Evolutionary conservation across 148 eudicot species (phyloP), one percentile per base, ranked within the genome.

Genomic region (Camellia granthamiana): DNA sequence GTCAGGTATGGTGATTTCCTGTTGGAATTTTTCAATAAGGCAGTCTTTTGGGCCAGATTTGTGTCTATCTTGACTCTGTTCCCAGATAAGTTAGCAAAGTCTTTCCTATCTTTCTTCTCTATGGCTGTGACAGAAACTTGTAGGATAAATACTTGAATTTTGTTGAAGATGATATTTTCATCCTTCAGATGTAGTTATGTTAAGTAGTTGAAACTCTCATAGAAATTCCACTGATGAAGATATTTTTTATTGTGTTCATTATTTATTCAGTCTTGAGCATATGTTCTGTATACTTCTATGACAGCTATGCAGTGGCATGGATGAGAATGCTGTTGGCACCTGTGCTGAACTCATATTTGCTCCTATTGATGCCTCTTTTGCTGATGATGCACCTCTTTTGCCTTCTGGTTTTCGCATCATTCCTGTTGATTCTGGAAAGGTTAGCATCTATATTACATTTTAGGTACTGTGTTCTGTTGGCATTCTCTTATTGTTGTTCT

Each of bases 261-360:
- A 55, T 3, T 74, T 3, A 3, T 72, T 8, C 12, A 43, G 66
- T 63, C 13, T n/a, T 62, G 4, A n/a, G 38, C n/a, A 6, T 43
- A 38, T 44, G 38, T 47, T 66, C 10, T n/a, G 19, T 72, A n/a
- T 62, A 46, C 16, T 68, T 80, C 7, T 77, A 60, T 73, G 66
- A 80, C 89, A 96, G 99, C 79, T 96, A 8, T 93, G 99, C 81
- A 90, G 93, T 47, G 99, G 99, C 79, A 87, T 93, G 97, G 99
- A 96, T 84, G 99, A 96, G 85, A 92, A 88, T 88, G 97, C 99
- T 60, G 90, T 94, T 77, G 99, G 99, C 23, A 90, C 95, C 71
- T 90, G 92, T 83, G 91, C 99, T 61, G 99, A 96, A 86, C 95
- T 96, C 72, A 89, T 93, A 84, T 96, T 96, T 90, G 99, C 99